phyloP scores from a whole-genome alignment of 2,329 filamentous ascomycete genomes.

The Aquanectria penicillioides region DNA sequence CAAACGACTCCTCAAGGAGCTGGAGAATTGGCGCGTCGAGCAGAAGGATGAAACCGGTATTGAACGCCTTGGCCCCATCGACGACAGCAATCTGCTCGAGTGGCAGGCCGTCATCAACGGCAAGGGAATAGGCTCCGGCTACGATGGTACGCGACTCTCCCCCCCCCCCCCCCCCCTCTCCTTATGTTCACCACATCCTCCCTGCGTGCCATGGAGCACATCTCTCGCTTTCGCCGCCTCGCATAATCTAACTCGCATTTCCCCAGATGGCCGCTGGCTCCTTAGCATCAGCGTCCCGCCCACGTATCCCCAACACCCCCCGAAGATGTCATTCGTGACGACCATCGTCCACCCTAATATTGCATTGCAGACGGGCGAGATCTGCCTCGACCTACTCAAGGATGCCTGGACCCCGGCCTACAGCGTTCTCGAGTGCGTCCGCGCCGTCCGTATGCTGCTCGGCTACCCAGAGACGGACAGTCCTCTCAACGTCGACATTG shows the following conservation, averaged over 20 bases:
- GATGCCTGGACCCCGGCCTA: constrained; percentile 87
- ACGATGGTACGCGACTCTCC: constrained; percentile 58
- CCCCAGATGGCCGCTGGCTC: constrained; percentile 80
- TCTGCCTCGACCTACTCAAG: constrained; percentile 89
- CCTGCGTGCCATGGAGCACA: too few relatives aligned
- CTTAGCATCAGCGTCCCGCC: constrained; percentile 80
- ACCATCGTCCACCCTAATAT: constrained; percentile 87
- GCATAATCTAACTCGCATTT: constrained; percentile 3
- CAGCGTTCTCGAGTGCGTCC: constrained; percentile 78
- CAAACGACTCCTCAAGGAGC: constrained; percentile 68
- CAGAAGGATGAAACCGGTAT: constrained; percentile 61
- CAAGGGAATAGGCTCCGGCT: constrained; percentile 63
- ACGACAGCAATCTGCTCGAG: constrained; percentile 63
- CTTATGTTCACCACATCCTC: background rate
- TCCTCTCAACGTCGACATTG: constrained; percentile 83
- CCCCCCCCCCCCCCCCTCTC: background rate
- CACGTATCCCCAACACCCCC: constrained; percentile 82
- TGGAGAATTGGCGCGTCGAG: constrained; percentile 63
- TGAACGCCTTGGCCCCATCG: constrained; percentile 66
- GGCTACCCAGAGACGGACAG: constrained; percentile 75
- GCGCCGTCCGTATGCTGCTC: constrained; percentile 75
- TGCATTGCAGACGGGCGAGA: constrained; percentile 78
- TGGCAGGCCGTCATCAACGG: constrained; percentile 72
- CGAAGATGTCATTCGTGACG: constrained; percentile 83
- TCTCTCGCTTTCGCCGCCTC: too few relatives aligned